Conservation (phyloP, 2,329 filamentous ascomycete species). For the Chaetomium olivaceum region DNA sequence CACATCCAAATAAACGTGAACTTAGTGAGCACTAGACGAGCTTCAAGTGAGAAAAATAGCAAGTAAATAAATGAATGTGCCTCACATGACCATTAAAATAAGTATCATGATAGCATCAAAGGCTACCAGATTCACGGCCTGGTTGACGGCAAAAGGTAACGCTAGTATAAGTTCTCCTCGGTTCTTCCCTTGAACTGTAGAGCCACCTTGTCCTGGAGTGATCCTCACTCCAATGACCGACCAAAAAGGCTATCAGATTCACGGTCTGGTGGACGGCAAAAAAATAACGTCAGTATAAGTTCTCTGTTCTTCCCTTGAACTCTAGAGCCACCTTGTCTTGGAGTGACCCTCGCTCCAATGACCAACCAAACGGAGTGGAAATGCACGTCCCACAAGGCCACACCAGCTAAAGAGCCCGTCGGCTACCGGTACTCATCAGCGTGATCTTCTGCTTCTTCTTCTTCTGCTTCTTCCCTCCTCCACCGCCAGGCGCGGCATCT, state of each 20-base stretch:
- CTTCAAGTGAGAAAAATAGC: too few relatives aligned
- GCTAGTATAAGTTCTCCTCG: not conserved
- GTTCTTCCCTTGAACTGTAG: not conserved
- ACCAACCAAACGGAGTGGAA: not conserved
- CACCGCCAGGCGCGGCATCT: constrained; percentile 20
- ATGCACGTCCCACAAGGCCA: not conserved
- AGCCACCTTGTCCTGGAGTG: not conserved
- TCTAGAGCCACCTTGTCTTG: not conserved
- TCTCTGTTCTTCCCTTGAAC: not conserved
- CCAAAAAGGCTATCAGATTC: too few relatives aligned
- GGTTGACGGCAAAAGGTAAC: too few relatives aligned
- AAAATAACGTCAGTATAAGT: too few relatives aligned
- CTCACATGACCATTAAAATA: not conserved
- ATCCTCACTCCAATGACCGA: not conserved
- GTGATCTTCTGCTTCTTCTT: constrained; percentile 75
- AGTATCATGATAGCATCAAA: not conserved
- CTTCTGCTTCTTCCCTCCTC: constrained; percentile 62
- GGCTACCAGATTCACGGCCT: too few relatives aligned
- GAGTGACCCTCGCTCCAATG: not conserved
- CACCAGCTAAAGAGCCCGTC: constrained; percentile 41
- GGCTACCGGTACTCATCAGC: constrained; percentile 67
- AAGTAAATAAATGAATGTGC: too few relatives aligned
- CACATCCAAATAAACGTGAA: not conserved
- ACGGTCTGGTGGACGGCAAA: too few relatives aligned
- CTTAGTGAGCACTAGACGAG: not conserved